Conservation (phyloP, 352 stramenopile genomes). For the Aphanomyces astaci region DNA sequence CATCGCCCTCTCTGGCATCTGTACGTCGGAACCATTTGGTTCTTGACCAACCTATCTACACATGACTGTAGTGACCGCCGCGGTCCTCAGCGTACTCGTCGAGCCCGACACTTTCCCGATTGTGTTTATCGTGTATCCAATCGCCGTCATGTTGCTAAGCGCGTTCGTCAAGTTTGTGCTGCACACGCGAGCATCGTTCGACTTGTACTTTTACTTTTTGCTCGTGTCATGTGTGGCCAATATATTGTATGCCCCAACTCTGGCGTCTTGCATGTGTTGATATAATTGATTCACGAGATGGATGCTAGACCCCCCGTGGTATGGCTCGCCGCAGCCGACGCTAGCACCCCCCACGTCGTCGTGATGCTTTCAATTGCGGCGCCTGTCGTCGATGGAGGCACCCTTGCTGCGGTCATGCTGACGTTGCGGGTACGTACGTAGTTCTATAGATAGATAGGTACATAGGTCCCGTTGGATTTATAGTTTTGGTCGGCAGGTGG, state of each 20-base stretch:
- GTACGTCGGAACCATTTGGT: slow-evolving; percentile 46
- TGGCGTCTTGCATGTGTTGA: neutral
- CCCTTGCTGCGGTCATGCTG: slow-evolving; percentile 60
- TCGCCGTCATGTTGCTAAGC: slow-evolving; percentile 58
- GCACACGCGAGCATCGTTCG: slow-evolving; percentile 65
- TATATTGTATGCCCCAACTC: slow-evolving; percentile 7
- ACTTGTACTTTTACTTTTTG: slow-evolving; percentile 58
- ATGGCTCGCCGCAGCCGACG: neutral
- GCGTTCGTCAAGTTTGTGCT: slow-evolving; percentile 74
- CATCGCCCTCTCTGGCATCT: slow-evolving; percentile 59
- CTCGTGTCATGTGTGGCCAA: slow-evolving; percentile 29
- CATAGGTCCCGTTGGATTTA: neutral
- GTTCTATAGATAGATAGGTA: neutral
- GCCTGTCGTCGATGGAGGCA: slow-evolving; percentile 44
- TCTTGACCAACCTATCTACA: no score
- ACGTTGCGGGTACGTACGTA: slow-evolving; percentile 36
- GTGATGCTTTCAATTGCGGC: slow-evolving; percentile 28
- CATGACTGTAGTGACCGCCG: slow-evolving; percentile 28
- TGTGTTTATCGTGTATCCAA: slow-evolving; percentile 46
- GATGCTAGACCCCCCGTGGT: slow-evolving; percentile 7
- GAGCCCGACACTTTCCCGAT: slow-evolving; percentile 35
- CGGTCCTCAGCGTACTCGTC: slow-evolving; percentile 10
- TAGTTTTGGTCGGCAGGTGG: slow-evolving; percentile 26
- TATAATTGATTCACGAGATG: neutral
- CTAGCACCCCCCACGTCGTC: neutral